phyloP scores from a whole-genome alignment of 163 green algal species.

The Chloroidium sp. region DNA sequence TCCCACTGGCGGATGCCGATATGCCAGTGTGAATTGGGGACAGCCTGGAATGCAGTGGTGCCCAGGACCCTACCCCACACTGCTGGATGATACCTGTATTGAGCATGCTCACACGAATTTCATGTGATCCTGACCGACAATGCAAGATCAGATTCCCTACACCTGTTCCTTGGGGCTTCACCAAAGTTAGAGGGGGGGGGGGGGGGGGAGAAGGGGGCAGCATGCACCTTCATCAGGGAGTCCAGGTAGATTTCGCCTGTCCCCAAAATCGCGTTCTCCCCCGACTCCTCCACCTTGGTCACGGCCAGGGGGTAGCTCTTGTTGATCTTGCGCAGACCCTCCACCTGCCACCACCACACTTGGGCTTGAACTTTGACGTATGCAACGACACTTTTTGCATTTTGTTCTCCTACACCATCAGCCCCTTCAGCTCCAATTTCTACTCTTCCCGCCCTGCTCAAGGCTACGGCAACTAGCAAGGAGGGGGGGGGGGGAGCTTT shows the following conservation, averaged over 20 bases:
- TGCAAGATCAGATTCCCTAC: too few species aligned
- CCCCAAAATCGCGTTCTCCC: constrained; percentile 94
- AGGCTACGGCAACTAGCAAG: neutral
- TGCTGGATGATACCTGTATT: too few species aligned
- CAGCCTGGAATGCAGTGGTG: too few species aligned
- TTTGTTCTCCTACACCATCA: too few species aligned
- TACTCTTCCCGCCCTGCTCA: neutral
- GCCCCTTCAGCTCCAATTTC: neutral
- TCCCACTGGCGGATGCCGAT: too few species aligned
- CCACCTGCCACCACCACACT: constrained; percentile 37
- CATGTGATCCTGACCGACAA: too few species aligned
- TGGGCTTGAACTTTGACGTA: neutral
- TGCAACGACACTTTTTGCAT: too few species aligned
- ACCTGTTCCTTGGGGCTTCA: too few species aligned
- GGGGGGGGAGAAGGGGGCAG: neutral
- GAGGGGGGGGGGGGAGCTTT: neutral
- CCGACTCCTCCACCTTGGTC: constrained; percentile 93
- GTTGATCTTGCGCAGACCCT: constrained; percentile 88
- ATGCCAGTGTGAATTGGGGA: too few species aligned
- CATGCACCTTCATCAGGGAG: constrained; percentile 80
- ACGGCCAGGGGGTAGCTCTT: constrained; percentile 80
- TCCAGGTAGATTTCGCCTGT: constrained; percentile 98
- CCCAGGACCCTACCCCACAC: too few species aligned
- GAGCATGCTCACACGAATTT: too few species aligned
- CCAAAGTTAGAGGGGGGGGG: too few species aligned